A percentile compares a stretch with the other conserved stretches of the same genome.
Evolutionary conservation across 2,329 filamentous ascomycete genomes (phyloP).

Genomic region (Aspergillus sclerotialis): DNA sequence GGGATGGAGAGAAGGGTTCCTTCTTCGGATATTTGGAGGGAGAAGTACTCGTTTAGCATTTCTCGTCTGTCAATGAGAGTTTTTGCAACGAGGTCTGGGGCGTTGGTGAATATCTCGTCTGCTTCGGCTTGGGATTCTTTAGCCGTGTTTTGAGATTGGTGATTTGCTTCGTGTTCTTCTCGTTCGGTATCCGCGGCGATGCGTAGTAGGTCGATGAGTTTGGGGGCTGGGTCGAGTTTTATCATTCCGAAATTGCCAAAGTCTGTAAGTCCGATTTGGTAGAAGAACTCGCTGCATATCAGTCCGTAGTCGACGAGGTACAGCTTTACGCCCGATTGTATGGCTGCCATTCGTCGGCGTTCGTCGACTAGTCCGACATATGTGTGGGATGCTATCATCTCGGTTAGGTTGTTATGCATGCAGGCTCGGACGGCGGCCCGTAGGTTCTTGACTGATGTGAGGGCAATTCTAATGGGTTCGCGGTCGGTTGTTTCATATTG

Average conservation of each 20-base stretch:
- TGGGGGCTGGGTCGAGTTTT: constrained; percentile 68
- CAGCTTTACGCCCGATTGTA: constrained; percentile 87
- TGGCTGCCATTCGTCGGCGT: constrained; percentile 75
- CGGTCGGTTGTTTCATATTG: constrained; percentile 68
- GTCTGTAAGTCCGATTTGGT: constrained; percentile 88
- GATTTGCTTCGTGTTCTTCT: constrained; percentile 22
- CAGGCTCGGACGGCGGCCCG: constrained; percentile 71
- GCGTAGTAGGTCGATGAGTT: constrained; percentile 61
- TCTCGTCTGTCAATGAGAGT: constrained; percentile 70
- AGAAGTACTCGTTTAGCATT: constrained; percentile 92
- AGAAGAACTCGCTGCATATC: constrained; percentile 82
- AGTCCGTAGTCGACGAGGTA: constrained; percentile 92
- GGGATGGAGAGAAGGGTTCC: constrained; percentile 76
- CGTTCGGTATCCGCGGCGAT: constrained; percentile 69
- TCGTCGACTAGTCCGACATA: constrained; percentile 94
- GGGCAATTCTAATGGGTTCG: constrained; percentile 61
- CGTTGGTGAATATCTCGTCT: constrained; percentile 57
- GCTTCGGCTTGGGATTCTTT: constrained; percentile 29
- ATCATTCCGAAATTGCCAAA: constrained; percentile 92
- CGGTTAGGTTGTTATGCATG: constrained; percentile 79
- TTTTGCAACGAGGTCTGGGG: constrained; percentile 58
- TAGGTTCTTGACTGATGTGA: constrained; percentile 80
- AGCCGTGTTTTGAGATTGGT: constrained; percentile 3
- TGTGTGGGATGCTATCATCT: constrained; percentile 78
- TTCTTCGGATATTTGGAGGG: constrained; percentile 68